Percentiles rank a stretch among this genome's conserved stretches.
These are phyloP conservation scores for Lactifluus hygrophoroides DNA, from an alignment of 768 basidiomycete species.

Conservation along the genomic window DNA sequence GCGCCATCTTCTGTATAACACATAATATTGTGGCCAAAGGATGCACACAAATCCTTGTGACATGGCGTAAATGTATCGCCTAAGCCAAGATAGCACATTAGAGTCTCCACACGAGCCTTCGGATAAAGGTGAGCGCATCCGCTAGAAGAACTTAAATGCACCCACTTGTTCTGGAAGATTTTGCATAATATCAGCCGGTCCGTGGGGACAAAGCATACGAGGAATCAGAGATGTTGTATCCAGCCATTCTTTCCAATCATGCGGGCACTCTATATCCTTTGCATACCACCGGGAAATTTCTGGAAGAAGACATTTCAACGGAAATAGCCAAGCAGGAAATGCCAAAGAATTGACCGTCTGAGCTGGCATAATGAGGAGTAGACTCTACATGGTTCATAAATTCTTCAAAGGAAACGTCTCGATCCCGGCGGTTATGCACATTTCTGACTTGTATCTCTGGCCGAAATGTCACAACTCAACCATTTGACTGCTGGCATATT, in stretches of 20 bases:
- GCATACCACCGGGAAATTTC: conserved; percentile 62
- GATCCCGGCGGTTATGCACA: conserved; percentile 49
- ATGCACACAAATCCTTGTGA: conserved; percentile 80
- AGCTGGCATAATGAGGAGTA: neutral
- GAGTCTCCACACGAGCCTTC: conserved; percentile 47
- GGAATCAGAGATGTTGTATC: conserved; percentile 42
- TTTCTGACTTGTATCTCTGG: conserved; percentile 57
- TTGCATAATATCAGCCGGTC: conserved; percentile 47
- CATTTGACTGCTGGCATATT: neutral
- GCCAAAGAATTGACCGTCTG: conserved; percentile 5
- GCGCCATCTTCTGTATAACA: conserved; percentile 65
- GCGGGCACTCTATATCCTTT: conserved; percentile 68
- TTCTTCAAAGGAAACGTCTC: conserved; percentile 39
- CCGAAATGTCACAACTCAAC: neutral
- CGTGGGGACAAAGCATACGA: conserved; percentile 40
- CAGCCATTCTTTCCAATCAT: conserved; percentile 58
- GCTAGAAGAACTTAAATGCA: conserved; percentile 11
- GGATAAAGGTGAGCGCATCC: neutral
- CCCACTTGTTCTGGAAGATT: conserved; percentile 47
- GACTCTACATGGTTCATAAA: conserved; percentile 33
- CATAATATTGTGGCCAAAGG: conserved; percentile 84
- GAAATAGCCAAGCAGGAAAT: neutral
- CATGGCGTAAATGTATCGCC: conserved; percentile 79
- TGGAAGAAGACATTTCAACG: conserved; percentile 24
- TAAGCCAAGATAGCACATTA: conserved; percentile 81